Percentiles rank a stretch among this genome's conserved stretches.
Evolutionary conservation across 192 early-diverging fungal genomes (phyloP).

Genomic region (Coemansia sp.): DNA sequence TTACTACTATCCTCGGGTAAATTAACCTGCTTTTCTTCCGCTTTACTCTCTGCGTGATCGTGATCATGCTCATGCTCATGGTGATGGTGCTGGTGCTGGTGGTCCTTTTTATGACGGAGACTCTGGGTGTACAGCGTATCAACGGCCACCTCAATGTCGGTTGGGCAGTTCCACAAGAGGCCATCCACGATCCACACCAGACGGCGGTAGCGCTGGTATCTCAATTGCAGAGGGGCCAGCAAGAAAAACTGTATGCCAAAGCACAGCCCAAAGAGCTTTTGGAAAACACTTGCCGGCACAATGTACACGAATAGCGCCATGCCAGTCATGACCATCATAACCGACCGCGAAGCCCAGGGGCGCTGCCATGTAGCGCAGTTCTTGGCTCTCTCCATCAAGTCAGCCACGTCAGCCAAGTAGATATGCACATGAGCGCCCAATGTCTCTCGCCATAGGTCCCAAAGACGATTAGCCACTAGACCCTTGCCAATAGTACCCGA

Average conservation of each 20-base stretch:
- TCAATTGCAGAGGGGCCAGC: constrained; percentile 41
- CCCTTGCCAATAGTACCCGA: constrained; percentile 46
- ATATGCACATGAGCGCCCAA: constrained; percentile 46
- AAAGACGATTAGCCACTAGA: constrained; percentile 38
- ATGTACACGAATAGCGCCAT: constrained; percentile 31
- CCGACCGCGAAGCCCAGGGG: constrained; percentile 45
- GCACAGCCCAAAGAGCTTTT: constrained; percentile 32
- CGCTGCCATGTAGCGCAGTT: constrained; percentile 51
- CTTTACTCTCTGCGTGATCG: neutral
- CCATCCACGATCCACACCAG: constrained; percentile 47
- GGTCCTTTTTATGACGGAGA: neutral
- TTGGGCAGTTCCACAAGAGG: constrained; percentile 47
- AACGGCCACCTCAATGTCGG: constrained; percentile 42
- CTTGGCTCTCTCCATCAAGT: constrained; percentile 52
- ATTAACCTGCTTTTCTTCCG: neutral
- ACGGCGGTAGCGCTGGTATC: constrained; percentile 44
- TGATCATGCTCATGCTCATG: neutral
- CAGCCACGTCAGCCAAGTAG: constrained; percentile 41
- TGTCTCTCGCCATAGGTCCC: constrained; percentile 50
- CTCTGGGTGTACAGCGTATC: constrained; percentile 34
- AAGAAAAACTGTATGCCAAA: constrained; percentile 51
- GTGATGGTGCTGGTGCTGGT: neutral
- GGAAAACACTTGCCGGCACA: constrained; percentile 27
- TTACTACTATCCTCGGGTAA: neutral
- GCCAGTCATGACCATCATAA: constrained; percentile 19